A percentile compares a stretch with the other conserved stretches of the same genome.
Conservation (phyloP, 1,284 basidiomycete species). For the Apiotrichum mycotoxinovorans region DNA sequence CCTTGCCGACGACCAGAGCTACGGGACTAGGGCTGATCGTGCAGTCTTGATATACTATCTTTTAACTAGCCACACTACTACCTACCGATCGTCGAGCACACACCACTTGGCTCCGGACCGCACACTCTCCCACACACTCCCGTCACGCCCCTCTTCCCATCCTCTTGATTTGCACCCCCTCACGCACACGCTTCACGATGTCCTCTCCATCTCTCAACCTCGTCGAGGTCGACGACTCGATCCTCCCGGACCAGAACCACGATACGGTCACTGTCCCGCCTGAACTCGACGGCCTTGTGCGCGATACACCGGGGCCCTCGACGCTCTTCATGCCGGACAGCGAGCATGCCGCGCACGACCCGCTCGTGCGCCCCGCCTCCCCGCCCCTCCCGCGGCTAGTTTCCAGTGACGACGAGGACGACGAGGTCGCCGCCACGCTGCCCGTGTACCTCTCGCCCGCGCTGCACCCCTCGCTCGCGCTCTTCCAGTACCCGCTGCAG, state of each 20-base stretch:
- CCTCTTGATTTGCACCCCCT: neutral
- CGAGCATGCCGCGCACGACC: neutral
- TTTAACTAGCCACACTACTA: too few relatives aligned
- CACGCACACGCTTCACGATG: too few relatives aligned
- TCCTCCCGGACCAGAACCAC: slow-evolving; percentile 21
- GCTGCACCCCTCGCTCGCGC: slow-evolving; percentile 31
- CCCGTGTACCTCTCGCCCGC: slow-evolving; percentile 45
- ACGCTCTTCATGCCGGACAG: slow-evolving; percentile 31
- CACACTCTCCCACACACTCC: neutral
- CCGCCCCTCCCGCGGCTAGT: neutral
- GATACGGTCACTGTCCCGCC: slow-evolving; percentile 10
- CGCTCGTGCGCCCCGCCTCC: neutral
- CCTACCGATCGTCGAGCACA: neutral
- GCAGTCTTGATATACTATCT: too few relatives aligned
- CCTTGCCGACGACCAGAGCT: neutral
- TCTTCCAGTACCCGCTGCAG: slow-evolving; percentile 48
- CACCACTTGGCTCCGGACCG: neutral
- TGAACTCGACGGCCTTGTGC: neutral
- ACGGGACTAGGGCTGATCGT: too few relatives aligned
- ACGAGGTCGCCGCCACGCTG: slow-evolving; percentile 39
- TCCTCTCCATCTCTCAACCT: neutral
- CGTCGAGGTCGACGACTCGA: slow-evolving; percentile 17
- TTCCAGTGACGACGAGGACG: slow-evolving; percentile 29
- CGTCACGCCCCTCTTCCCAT: neutral
- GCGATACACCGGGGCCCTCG: slow-evolving; percentile 36